Conservation (phyloP, 2,329 filamentous ascomycete genomes). For the Trichoderma guizhouense region DNA sequence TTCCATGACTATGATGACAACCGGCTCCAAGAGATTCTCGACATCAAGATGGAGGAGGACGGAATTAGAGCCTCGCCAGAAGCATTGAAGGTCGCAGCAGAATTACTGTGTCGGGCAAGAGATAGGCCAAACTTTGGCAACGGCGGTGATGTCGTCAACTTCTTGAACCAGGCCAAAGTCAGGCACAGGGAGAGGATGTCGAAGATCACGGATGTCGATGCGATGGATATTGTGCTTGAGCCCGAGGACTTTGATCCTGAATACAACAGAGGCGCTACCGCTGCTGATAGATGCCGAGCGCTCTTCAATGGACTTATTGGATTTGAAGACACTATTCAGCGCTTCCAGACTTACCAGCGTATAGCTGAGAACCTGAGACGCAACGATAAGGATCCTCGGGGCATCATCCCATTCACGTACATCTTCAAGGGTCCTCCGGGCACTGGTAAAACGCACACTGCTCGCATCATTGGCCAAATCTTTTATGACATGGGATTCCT, state of each 20-base stretch:
- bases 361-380: background rate
- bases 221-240: background rate
- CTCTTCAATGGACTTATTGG: background rate
- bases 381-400: background rate
- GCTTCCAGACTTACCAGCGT: background rate
- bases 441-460: background rate
- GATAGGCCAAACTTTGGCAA: background rate
- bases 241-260: background rate
- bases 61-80: background rate
- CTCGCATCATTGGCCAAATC: background rate
- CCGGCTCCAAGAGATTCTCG: background rate
- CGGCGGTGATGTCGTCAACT: background rate
- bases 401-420: background rate
- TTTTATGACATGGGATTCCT: background rate
- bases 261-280: background rate
- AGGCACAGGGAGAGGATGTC: background rate
- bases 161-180: background rate
- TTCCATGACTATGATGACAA: background rate
- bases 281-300: background rate
- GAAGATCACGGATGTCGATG: background rate
- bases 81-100: background rate
- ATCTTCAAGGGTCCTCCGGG: background rate
- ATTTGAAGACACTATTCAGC: background rate
- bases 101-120: background rate
- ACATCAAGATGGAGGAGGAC: background rate